Percentiles rank a stretch among this genome's conserved stretches.
Evolutionary conservation across 257 asterid species (phyloP).

Genomic region (Gentiana straminea): DNA sequence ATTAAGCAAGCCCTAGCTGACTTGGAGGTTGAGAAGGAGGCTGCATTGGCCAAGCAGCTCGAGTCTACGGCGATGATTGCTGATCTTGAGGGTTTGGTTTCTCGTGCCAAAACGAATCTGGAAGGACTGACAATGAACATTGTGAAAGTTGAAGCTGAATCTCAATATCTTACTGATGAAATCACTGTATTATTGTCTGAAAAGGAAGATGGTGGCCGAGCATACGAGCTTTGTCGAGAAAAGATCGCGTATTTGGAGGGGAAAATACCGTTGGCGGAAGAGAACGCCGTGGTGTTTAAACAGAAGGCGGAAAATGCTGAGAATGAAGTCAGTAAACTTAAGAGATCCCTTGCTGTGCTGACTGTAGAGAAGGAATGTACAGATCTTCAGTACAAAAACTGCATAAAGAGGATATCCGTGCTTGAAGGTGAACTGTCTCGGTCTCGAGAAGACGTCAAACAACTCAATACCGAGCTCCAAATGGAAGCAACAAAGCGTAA

Average conservation of each 20-base stretch:
- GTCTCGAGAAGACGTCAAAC: constrained; percentile 44
- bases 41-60: constrained; percentile 34
- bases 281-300: constrained; percentile 34
- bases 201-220: constrained; percentile 29
- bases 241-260: constrained; percentile 51
- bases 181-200: constrained; percentile 45
- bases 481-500: constrained; percentile 37
- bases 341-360: constrained; percentile 32
- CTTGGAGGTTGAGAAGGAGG: constrained; percentile 53
- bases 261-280: constrained; percentile 29
- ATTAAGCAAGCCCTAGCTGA: constrained; percentile 54
- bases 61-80: constrained; percentile 40
- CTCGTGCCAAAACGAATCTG: constrained; percentile 35
- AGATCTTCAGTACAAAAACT: constrained; percentile 42
- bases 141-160: constrained; percentile 42
- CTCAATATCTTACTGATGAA: constrained; percentile 37
- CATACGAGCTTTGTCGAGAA: constrained; percentile 33
- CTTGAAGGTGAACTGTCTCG: constrained; percentile 45
- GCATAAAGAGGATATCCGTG: constrained; percentile 53
- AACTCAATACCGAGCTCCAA: constrained; percentile 43
- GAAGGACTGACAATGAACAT: constrained; percentile 31
- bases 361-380: constrained; percentile 60
- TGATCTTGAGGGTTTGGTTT: constrained; percentile 35
- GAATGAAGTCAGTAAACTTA: constrained; percentile 46
- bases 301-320: constrained; percentile 55